Percentiles rank a stretch among this genome's conserved stretches.
Conservation (phyloP, 1,284 basidiomycete species). For the Tylopilus orsonianus region DNA sequence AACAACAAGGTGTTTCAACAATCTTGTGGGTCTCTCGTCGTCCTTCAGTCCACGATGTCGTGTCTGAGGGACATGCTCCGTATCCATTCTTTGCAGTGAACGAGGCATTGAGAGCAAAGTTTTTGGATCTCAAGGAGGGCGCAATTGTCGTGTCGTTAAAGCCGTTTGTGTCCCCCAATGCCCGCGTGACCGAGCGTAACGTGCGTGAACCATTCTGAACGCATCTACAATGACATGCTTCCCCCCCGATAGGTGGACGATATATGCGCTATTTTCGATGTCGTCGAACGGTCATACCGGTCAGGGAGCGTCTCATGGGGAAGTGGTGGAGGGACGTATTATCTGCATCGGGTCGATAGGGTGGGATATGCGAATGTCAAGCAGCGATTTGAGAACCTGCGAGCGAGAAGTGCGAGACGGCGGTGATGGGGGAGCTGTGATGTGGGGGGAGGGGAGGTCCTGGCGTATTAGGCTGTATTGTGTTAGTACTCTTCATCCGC, state of each 20-base stretch:
- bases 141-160: conserved; percentile 74
- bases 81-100: conserved; percentile 56
- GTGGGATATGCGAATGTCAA: conserved; percentile 61
- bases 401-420: conserved; percentile 34
- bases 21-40: conserved; percentile 48
- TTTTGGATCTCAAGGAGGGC: conserved; percentile 77
- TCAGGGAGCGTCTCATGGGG: conserved; percentile 77
- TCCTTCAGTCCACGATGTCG: not conserved
- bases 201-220: conserved; percentile 40
- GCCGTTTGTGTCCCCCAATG: conserved; percentile 66
- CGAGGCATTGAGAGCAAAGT: conserved; percentile 68
- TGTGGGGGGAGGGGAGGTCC: not conserved
- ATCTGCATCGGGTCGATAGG: conserved; percentile 72
- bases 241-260: conserved; percentile 56
- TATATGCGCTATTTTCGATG: conserved; percentile 73
- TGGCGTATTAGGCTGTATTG: not conserved
- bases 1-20: conserved; percentile 80
- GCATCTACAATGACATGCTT: conserved; percentile 3
- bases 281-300: conserved; percentile 62
- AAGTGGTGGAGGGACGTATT: conserved; percentile 64
- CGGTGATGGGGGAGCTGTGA: conserved; percentile 9
- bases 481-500: conserved; percentile 2
- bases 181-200: conserved; percentile 72
- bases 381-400: conserved; percentile 48
- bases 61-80: not conserved